phyloP scores from a whole-genome alignment of 2,329 filamentous ascomycete genomes.

The Diaporthe capsici region DNA sequence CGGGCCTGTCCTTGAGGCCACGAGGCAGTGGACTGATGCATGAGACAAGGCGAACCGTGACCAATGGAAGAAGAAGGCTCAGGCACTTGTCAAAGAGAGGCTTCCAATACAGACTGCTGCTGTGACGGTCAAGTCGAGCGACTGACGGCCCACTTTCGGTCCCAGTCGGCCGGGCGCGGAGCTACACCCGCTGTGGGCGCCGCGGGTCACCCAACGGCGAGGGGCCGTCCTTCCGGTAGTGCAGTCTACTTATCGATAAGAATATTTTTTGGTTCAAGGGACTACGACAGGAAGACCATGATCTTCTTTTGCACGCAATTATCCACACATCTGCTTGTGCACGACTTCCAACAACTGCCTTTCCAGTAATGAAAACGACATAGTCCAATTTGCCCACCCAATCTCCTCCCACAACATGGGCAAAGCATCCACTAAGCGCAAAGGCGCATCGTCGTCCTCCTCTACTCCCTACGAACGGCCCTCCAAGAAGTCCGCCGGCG shows the following conservation, averaged over 20 bases:
- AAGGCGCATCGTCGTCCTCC: conserved; percentile 49
- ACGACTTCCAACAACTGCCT: background rate
- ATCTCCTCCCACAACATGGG: conserved; percentile 51
- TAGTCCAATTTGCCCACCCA: background rate
- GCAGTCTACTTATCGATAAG: conserved; percentile 28
- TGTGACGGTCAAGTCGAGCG: conserved; percentile 3
- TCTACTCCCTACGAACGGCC: conserved; percentile 54
- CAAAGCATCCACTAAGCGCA: conserved; percentile 56
- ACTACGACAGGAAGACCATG: background rate
- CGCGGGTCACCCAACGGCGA: background rate
- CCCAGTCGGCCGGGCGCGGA: conserved; percentile 27
- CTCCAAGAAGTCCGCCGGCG: conserved; percentile 45
- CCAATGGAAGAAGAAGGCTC: background rate
- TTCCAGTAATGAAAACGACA: conserved; percentile 17
- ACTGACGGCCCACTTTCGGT: conserved; percentile 18
- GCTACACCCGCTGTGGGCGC: background rate
- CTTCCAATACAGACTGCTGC: background rate
- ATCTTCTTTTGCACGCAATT: background rate
- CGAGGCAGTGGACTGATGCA: background rate
- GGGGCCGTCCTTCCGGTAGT: background rate
- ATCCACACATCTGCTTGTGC: background rate
- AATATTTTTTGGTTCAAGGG: conserved; percentile 21
- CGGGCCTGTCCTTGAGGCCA: background rate
- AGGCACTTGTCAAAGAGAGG: background rate
- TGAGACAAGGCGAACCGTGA: background rate